These are phyloP conservation scores for Cladosporium sp. DNA, from an alignment of 2,329 filamentous ascomycete genomes.

Conservation along the genomic window DNA sequence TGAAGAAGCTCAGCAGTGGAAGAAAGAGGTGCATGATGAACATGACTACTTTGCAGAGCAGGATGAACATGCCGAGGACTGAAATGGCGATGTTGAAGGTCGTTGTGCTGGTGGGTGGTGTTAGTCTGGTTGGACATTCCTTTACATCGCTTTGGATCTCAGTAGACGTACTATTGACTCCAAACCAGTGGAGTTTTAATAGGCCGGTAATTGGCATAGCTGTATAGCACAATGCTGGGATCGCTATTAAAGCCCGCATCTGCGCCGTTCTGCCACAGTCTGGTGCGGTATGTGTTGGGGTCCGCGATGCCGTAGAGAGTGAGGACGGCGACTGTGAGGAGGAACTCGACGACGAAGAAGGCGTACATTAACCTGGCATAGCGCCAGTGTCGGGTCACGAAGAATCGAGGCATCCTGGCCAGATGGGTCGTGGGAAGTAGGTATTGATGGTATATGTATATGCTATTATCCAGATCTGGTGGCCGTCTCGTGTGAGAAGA, in stretches of 20 bases:
- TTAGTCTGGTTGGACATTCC: neutral
- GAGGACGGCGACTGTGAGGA: conserved; percentile 64
- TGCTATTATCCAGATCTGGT: neutral
- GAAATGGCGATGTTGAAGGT: conserved; percentile 76
- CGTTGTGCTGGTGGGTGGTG: conserved; percentile 58
- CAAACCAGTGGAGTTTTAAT: conserved; percentile 68
- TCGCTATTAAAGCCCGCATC: conserved; percentile 73
- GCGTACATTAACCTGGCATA: conserved; percentile 53
- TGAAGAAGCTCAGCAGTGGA: conserved; percentile 62
- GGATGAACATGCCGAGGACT: conserved; percentile 72
- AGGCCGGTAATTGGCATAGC: conserved; percentile 69
- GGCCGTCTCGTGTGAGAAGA: neutral
- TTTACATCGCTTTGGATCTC: neutral
- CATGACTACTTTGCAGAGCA: conserved; percentile 68
- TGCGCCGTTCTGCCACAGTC: conserved; percentile 71
- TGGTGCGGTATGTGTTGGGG: conserved; percentile 70
- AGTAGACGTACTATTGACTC: conserved; percentile 67
- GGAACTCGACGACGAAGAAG: conserved; percentile 66
- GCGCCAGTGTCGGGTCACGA: conserved; percentile 47
- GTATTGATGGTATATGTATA: neutral
- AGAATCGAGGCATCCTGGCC: conserved; percentile 15
- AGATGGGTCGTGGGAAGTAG: neutral
- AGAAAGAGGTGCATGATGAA: conserved; percentile 71
- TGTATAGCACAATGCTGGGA: conserved; percentile 68
- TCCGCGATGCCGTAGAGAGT: conserved; percentile 72